Evolutionary conservation across 257 asterid genomes (phyloP).

Genomic region (Asclepias syriaca): DNA sequence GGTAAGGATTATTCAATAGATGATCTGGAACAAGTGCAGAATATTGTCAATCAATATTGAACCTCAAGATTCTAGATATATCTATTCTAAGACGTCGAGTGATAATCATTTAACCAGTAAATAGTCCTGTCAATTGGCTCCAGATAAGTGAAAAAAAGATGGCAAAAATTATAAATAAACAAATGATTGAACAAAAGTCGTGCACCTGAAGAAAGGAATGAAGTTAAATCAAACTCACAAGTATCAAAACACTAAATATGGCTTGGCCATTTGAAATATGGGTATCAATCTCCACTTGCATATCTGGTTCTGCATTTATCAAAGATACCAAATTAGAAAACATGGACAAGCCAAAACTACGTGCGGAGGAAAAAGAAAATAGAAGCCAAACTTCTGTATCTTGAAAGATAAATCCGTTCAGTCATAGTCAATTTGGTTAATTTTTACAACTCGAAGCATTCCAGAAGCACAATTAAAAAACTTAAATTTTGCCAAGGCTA

Average conservation of each 20-base stretch:
- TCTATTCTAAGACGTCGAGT: background rate
- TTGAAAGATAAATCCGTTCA: background rate
- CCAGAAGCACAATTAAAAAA: background rate
- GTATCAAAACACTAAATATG: slow-evolving; percentile 56
- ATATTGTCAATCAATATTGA: background rate
- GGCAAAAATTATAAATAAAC: background rate
- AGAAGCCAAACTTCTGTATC: background rate
- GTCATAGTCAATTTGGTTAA: background rate
- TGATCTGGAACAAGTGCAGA: background rate
- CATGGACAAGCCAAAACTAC: slow-evolving; percentile 2
- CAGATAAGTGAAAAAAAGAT: slow-evolving; percentile 1
- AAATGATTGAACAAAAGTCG: background rate
- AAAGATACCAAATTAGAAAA: slow-evolving; percentile 19
- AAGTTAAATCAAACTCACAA: slow-evolving; percentile 45
- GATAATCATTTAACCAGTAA: slow-evolving; percentile 1
- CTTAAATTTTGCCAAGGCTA: background rate
- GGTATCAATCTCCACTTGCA: slow-evolving; percentile 84
- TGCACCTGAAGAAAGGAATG: background rate
- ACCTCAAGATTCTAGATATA: background rate
- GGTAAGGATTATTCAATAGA: background rate
- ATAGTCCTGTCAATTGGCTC: background rate
- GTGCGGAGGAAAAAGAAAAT: background rate
- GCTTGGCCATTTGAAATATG: slow-evolving; percentile 69
- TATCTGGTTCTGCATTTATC: slow-evolving; percentile 67
- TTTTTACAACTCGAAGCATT: background rate